Evolutionary conservation across 1,284 basidiomycete genomes (phyloP).

Genomic region (Exobasidium rhododendri): DNA sequence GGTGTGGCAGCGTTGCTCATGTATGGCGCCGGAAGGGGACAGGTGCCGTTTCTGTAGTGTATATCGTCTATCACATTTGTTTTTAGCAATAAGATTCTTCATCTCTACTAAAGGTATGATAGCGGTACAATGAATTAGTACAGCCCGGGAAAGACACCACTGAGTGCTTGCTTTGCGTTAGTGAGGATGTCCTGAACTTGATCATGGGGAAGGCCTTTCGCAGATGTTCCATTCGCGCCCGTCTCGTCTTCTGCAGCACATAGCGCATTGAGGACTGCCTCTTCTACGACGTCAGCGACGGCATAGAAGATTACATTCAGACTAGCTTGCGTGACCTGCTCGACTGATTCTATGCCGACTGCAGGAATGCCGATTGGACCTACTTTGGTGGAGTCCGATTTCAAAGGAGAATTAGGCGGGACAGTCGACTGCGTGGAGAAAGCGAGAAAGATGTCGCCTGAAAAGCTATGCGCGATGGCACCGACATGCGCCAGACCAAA

Average conservation of each 20-base stretch:
- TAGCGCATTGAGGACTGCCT: neutral
- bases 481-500: neutral
- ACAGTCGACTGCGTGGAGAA: neutral
- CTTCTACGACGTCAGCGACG: neutral
- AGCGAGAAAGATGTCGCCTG: neutral
- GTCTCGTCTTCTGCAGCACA: neutral
- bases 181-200: neutral
- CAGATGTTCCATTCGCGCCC: neutral
- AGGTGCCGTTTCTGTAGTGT: too few species aligned
- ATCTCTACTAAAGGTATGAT: too few species aligned
- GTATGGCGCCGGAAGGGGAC: constrained; percentile 3
- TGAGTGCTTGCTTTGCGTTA: neutral
- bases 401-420: neutral
- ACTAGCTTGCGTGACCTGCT: neutral
- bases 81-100: too few species aligned
- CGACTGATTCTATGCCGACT: neutral
- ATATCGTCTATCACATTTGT: too few species aligned
- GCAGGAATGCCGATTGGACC: neutral
- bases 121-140: too few species aligned
- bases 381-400: neutral
- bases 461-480: neutral
- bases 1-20: constrained; percentile 8
- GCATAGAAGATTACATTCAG: neutral
- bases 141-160: neutral
- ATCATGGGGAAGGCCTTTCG: neutral